Evolutionary conservation across 2,329 filamentous ascomycete genomes (phyloP).

Genomic region (Fusarium albosuccineum): DNA sequence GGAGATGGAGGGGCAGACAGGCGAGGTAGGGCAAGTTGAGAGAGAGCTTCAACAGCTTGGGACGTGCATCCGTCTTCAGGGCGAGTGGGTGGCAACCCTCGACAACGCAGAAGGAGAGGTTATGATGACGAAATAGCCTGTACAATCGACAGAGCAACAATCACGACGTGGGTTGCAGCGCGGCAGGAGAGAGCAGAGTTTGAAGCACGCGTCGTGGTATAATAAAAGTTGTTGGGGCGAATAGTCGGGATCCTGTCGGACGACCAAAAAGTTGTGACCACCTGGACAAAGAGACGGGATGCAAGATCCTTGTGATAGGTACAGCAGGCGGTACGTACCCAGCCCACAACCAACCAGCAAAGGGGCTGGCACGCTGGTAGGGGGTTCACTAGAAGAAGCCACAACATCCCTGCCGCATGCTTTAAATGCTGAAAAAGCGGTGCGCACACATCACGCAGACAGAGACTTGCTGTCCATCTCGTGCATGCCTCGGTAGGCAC

Average conservation of each 20-base stretch:
- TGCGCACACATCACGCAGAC: slow-evolving; percentile 15
- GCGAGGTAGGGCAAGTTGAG: slow-evolving; percentile 20
- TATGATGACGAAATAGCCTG: slow-evolving; percentile 21
- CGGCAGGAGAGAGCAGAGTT: slow-evolving; percentile 6
- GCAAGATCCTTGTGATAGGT: slow-evolving; percentile 38
- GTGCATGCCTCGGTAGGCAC: neutral
- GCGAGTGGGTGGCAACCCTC: slow-evolving; percentile 31
- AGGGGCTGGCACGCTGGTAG: neutral
- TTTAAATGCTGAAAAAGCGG: slow-evolving; percentile 7
- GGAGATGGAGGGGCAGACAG: slow-evolving; percentile 16
- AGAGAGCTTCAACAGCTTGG: slow-evolving; percentile 32
- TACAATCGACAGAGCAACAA: neutral
- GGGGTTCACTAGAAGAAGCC: slow-evolving; percentile 1
- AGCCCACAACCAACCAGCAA: slow-evolving; percentile 4
- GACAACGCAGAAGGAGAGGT: slow-evolving; percentile 10
- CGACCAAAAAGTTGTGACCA: slow-evolving; percentile 45
- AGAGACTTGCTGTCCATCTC: slow-evolving; percentile 3
- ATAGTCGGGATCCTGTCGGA: slow-evolving; percentile 29
- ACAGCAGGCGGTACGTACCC: slow-evolving; percentile 33
- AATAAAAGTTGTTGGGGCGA: slow-evolving; percentile 36
- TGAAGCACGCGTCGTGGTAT: slow-evolving; percentile 6
- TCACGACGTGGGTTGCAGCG: neutral
- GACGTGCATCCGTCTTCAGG: slow-evolving; percentile 37
- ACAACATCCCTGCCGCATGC: slow-evolving; percentile 28
- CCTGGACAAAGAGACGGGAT: slow-evolving; percentile 39